Base-by-base conservation (phyloP, 2,329 filamentous ascomycete genomes). In the Huntiella omanensis region DNA sequence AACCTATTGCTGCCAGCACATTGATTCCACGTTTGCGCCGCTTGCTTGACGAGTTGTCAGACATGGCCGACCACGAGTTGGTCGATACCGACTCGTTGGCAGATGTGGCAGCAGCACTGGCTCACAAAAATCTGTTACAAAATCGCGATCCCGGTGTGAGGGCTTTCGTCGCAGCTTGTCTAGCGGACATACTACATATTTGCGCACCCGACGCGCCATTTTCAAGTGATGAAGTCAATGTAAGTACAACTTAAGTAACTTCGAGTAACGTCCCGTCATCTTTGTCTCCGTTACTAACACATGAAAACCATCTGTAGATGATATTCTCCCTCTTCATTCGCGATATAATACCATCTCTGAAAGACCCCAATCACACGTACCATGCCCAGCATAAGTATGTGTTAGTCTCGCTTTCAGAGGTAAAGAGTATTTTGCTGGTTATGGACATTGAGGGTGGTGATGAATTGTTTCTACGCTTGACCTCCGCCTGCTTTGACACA, bases 121-220 rank as follows among this genome's bases (percentile, higher is more conserved):
- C 80, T 4, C 77, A 79, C 52, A 77, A 80, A 51, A 85, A 91
- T 56, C 68, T 98, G 17, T 65, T 98, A 40, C 76, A 75, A 50
- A 91, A 98, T 64, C 93, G 93, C 65, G 91, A 98, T 61, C 82
- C 80, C 53, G 91, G 91, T 47, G 86, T 98, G 53, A 81, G 83
- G 61, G 88, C 91, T 19, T 94, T 82, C 67, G 75, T 83, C 32
- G 79, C 86, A 38, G 83, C 83, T 57, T 96, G 87, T 60, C 69
- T 96, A 51, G 86, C 95, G 46, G 91, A 98, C 60, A 82, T 98
- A 54, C 73, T 98, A 58, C 80, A 83, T 55, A 71, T 98, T 48
- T 94, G 85, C 63, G 91, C 91, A 22, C 91, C 91, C 0, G 80
- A 96, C 68, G 91, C 91, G 59, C 91, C 91, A 13, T 96, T 93